Conservation (phyloP, 108 stramenopile genomes). For the Conticribra guillardii region DNA sequence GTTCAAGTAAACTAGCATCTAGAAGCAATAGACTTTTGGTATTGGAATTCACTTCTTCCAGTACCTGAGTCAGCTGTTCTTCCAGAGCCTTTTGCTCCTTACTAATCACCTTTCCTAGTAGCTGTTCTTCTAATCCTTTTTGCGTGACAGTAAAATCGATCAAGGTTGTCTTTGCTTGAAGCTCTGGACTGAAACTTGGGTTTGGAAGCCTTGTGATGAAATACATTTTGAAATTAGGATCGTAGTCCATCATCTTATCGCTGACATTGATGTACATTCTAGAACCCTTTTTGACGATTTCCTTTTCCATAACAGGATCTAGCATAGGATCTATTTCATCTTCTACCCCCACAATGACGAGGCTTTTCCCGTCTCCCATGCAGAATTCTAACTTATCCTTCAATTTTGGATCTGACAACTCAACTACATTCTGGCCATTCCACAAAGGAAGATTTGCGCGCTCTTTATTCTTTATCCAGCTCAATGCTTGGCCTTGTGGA, state of each 20-base stretch:
- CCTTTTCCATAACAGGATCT: constrained; percentile 91
- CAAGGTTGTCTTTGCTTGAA: constrained; percentile 93
- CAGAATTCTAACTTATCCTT: constrained; percentile 89
- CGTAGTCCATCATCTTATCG: constrained; percentile 91
- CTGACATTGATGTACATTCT: constrained; percentile 78
- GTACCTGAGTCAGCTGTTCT: constrained; percentile 90
- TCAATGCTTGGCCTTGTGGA: constrained; percentile 91
- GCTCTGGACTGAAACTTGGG: constrained; percentile 90
- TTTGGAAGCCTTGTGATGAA: constrained; percentile 93
- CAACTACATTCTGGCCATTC: constrained; percentile 59
- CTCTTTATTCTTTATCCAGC: constrained; percentile 89
- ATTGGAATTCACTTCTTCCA: constrained; percentile 90
- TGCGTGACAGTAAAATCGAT: constrained; percentile 94
- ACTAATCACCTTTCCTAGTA: constrained; percentile 89
- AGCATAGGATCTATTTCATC: constrained; percentile 93
- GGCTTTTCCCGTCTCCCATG: constrained; percentile 85
- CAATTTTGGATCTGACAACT: constrained; percentile 77
- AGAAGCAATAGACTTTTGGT: constrained; percentile 85
- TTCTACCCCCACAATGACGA: constrained; percentile 89
- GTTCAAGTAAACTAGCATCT: constrained; percentile 85
- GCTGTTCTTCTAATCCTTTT: constrained; percentile 93
- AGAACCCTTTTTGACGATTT: constrained; percentile 83
- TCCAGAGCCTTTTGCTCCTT: constrained; percentile 93
- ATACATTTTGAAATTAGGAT: constrained; percentile 84
- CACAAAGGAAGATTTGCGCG: constrained; percentile 70